phyloP scores from a whole-genome alignment of 1,284 basidiomycete genomes.

The Phylloporus sp. region DNA sequence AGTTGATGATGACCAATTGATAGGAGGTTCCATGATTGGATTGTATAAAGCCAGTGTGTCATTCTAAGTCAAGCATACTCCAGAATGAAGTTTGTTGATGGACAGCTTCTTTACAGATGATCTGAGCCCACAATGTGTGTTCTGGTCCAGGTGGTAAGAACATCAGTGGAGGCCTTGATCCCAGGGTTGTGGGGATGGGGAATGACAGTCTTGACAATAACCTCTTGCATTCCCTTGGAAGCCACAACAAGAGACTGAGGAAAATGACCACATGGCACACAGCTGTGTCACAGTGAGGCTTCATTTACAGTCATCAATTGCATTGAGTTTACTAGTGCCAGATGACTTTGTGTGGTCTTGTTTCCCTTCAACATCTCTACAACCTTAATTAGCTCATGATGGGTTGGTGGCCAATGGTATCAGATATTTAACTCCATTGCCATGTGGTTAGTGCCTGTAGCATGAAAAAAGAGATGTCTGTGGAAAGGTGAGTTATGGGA shows the following conservation, averaged over 20 bases:
- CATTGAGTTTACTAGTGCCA: no score
- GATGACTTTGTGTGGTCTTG: no score
- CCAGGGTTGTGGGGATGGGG: not conserved
- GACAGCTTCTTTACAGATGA: not conserved
- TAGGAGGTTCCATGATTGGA: no score
- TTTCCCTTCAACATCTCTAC: no score
- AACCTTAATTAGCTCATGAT: no score
- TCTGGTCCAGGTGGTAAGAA: not conserved
- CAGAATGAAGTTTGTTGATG: not conserved
- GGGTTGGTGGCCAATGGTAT: not conserved
- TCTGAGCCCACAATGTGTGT: not conserved
- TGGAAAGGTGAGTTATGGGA: not conserved
- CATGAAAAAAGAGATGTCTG: not conserved
- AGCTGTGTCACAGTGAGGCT: constrained; percentile 4
- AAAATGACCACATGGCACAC: constrained; percentile 4
- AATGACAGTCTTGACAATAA: not conserved
- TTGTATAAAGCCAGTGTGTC: no score
- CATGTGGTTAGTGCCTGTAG: constrained; percentile 1
- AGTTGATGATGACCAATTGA: not conserved
- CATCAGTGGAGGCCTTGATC: not conserved
- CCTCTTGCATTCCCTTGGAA: not conserved
- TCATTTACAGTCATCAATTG: not conserved
- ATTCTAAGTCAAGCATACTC: no score
- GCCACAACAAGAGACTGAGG: not conserved
- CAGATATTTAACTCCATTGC: constrained; percentile 1